Conservation (phyloP, 140 eudicot genomes). For the Bidens hawaiensis region DNA sequence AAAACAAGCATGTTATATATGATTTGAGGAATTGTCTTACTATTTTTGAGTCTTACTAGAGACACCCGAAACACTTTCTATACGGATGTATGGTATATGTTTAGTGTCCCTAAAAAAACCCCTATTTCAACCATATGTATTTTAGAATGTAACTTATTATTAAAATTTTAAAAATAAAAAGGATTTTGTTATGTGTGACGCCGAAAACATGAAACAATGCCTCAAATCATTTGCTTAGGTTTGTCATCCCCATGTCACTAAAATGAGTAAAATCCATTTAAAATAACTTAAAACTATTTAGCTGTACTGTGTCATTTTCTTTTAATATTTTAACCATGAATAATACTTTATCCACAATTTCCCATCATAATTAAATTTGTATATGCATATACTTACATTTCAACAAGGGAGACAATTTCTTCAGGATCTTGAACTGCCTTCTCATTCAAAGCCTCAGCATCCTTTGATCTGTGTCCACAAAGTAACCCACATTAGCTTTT, state of each 20-base stretch:
- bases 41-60: too few species aligned
- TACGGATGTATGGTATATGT: too few species aligned
- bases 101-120: too few species aligned
- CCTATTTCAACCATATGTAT: too few species aligned
- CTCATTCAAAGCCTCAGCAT: slow-evolving; percentile 43
- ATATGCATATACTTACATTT: slow-evolving; percentile 40
- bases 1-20: too few species aligned
- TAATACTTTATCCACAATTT: too few species aligned
- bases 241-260: slow-evolving; percentile 9
- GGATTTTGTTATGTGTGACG: slow-evolving; percentile 20
- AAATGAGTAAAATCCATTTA: neutral
- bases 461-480: slow-evolving; percentile 38
- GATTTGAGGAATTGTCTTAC: too few species aligned
- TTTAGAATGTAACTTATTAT: neutral
- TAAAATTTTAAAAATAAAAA: neutral
- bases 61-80: too few species aligned
- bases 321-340: neutral
- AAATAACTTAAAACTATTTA: neutral
- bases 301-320: neutral
- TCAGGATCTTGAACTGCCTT: slow-evolving; percentile 88
- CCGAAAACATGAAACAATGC: slow-evolving; percentile 10
- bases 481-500: neutral
- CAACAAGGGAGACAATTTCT: slow-evolving; percentile 65
- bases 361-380: too few species aligned
- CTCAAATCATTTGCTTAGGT: slow-evolving; percentile 12